phyloP scores from a whole-genome alignment of 306 rosid species.

The Cucumis melo region DNA sequence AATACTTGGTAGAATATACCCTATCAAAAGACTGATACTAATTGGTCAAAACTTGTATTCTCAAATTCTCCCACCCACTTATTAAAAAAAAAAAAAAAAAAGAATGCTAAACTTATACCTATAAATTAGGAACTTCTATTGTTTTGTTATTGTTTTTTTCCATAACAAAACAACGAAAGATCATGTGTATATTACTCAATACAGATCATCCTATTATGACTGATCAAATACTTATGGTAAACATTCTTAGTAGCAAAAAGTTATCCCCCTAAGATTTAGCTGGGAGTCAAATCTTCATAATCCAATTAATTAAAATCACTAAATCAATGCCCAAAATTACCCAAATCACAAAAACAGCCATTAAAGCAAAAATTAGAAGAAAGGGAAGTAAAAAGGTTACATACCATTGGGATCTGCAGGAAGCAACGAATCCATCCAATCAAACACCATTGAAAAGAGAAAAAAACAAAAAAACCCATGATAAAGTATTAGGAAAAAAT shows the following conservation, averaged over 20 bases:
- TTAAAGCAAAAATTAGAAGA: not conserved
- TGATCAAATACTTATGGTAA: not conserved
- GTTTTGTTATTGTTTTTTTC: not conserved
- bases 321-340: not conserved
- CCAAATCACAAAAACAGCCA: not conserved
- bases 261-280: not conserved
- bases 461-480: not conserved
- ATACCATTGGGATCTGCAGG: constrained; percentile 86
- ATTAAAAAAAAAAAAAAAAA: too few species aligned
- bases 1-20: not conserved
- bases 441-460: constrained; percentile 1
- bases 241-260: not conserved
- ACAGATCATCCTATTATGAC: not conserved
- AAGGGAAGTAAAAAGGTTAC: not conserved
- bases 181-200: not conserved
- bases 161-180: not conserved
- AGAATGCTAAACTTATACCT: too few species aligned
- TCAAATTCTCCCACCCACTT: too few species aligned
- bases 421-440: constrained; percentile 7
- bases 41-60: not conserved
- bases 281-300: not conserved
- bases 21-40: not conserved
- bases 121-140: not conserved
- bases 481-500: too few species aligned
- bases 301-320: not conserved